A percentile compares a stretch with the other conserved stretches of the same genome.
These are phyloP conservation scores for Apiotrichum sp. DNA, from an alignment of 1,284 basidiomycete species.

Conservation along the genomic window DNA sequence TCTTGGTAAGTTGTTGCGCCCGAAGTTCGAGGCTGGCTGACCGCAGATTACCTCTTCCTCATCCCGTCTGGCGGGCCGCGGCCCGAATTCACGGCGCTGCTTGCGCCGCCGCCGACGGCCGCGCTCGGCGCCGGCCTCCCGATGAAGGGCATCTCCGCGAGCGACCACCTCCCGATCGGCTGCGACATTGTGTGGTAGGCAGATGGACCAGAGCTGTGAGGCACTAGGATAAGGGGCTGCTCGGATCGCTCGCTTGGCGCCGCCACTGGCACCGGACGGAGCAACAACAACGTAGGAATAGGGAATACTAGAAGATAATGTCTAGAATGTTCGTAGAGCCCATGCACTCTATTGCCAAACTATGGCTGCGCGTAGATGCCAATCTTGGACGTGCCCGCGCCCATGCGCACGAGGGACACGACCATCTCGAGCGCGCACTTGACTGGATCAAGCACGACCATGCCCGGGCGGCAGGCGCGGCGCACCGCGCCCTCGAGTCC, in stretches of 20 bases:
- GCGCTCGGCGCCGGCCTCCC: slow-evolving; percentile 71
- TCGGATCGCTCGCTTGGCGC: too few relatives aligned
- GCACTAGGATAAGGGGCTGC: background rate
- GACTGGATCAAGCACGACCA: slow-evolving; percentile 51
- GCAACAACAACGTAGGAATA: too few relatives aligned
- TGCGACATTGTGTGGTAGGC: slow-evolving; percentile 25
- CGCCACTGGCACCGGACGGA: too few relatives aligned
- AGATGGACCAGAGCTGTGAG: background rate
- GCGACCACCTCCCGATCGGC: slow-evolving; percentile 78
- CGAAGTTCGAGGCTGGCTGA: slow-evolving; percentile 6
- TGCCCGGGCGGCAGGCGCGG: slow-evolving; percentile 25
- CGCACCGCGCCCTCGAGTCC: slow-evolving; percentile 49
- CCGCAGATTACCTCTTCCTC: slow-evolving; percentile 75
- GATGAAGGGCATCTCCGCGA: slow-evolving; percentile 68
- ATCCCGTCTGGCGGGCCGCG: slow-evolving; percentile 37
- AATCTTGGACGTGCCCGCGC: slow-evolving; percentile 25
- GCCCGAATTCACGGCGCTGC: slow-evolving; percentile 57
- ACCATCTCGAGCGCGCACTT: slow-evolving; percentile 39
- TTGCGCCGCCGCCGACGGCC: slow-evolving; percentile 59
- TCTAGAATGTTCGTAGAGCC: too few relatives aligned
- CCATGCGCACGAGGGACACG: slow-evolving; percentile 23
- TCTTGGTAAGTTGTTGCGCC: slow-evolving; percentile 53
- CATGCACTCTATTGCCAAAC: background rate
- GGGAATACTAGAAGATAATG: too few relatives aligned
- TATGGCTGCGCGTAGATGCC: slow-evolving; percentile 22